phyloP scores from a whole-genome alignment of 2,329 filamentous ascomycete species.

The Paecilomyces niveus region DNA sequence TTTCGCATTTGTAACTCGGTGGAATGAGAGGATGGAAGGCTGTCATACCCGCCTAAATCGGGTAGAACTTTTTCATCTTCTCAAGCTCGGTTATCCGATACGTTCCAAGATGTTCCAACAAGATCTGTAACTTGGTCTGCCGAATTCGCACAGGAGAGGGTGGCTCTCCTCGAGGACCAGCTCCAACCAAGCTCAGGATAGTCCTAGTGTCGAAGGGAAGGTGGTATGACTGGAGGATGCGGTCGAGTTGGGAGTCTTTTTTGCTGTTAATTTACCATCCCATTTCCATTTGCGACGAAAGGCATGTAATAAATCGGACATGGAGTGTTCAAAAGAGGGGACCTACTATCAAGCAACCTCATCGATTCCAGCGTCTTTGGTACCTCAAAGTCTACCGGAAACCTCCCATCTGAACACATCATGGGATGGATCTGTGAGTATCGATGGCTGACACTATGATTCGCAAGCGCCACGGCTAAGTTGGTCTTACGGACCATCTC shows the following conservation, averaged over 20 bases:
- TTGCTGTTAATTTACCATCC: constrained; percentile 5
- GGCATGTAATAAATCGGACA: not conserved
- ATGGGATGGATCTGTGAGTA: constrained; percentile 15
- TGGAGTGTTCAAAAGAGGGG: not conserved
- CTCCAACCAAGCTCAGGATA: constrained; percentile 1
- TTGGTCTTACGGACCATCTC: constrained; percentile 14
- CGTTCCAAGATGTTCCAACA: constrained; percentile 16
- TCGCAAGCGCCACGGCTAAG: constrained; percentile 13
- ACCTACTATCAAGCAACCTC: constrained; percentile 15
- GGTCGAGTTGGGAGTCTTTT: constrained; percentile 12
- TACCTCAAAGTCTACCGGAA: constrained; percentile 13
- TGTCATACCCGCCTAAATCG: no score
- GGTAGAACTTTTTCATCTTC: not conserved
- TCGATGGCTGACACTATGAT: constrained; percentile 11
- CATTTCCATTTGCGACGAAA: no score
- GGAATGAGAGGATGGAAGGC: no score
- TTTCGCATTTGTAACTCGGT: no score
- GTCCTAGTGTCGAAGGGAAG: constrained; percentile 13
- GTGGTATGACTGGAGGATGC: constrained; percentile 16
- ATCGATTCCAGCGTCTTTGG: constrained; percentile 15
- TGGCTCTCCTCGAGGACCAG: not conserved
- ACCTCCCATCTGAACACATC: constrained; percentile 15
- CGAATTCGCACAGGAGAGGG: constrained; percentile 8
- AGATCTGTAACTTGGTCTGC: constrained; percentile 13
- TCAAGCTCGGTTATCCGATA: constrained; percentile 12